Conservation (phyloP, 352 stramenopile species). For the Globisporangium ultimum region DNA sequence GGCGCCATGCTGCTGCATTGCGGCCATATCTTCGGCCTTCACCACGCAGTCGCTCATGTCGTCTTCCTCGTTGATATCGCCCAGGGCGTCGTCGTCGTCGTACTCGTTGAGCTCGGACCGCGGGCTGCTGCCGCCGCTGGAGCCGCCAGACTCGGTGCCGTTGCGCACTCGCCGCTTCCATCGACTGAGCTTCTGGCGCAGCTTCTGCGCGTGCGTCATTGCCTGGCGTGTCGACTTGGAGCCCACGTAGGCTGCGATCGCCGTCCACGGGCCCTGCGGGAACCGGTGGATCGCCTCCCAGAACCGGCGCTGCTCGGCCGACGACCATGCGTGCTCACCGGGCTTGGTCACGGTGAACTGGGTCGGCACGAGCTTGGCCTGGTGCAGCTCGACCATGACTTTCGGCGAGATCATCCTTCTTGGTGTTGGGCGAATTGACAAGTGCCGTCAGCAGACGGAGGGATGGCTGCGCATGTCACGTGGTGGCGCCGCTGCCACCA, state of each 20-base stretch:
- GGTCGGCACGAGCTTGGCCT: slow-evolving; percentile 50
- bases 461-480: neutral
- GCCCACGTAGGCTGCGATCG: slow-evolving; percentile 54
- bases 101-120: slow-evolving; percentile 8
- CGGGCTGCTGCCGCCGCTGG: slow-evolving; percentile 8
- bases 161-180: slow-evolving; percentile 47
- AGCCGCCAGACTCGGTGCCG: neutral
- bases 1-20: slow-evolving; percentile 4
- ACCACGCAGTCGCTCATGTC: neutral
- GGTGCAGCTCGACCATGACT: slow-evolving; percentile 53
- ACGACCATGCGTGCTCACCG: slow-evolving; percentile 46
- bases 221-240: slow-evolving; percentile 63
- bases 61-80: neutral
- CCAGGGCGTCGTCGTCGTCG: neutral
- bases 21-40: slow-evolving; percentile 1
- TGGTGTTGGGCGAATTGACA: slow-evolving; percentile 2
- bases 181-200: slow-evolving; percentile 59
- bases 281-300: slow-evolving; percentile 60
- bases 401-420: slow-evolving; percentile 48
- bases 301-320: slow-evolving; percentile 42
- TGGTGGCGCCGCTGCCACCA: too few species aligned
- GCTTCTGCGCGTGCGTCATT: slow-evolving; percentile 69
- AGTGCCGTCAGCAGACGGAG: neutral
- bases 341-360: slow-evolving; percentile 58
- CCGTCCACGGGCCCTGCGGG: slow-evolving; percentile 57